phyloP scores from a whole-genome alignment of 345 rosid species.

The Melaleuca quinquenervia region DNA sequence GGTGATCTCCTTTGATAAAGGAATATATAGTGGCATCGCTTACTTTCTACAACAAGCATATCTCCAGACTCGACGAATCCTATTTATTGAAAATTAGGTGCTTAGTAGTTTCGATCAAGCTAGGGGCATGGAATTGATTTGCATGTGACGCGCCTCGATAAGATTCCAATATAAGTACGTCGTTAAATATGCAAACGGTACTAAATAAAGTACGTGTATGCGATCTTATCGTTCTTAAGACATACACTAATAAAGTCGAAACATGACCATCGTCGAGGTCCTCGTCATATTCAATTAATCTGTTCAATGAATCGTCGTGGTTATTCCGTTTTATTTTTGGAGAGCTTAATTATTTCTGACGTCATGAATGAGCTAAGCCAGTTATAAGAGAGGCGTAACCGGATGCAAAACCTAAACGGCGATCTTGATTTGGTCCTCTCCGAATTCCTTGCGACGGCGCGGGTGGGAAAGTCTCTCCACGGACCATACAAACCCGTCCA shows the following conservation, averaged over 20 bases:
- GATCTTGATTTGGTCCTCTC: neutral
- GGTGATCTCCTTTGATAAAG: no score
- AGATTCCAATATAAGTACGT: neutral
- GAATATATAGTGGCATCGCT: no score
- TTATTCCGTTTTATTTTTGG: no score
- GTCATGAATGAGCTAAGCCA: neutral
- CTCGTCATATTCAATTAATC: no score
- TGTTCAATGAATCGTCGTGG: no score
- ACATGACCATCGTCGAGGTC: neutral
- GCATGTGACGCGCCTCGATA: neutral
- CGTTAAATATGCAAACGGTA: neutral
- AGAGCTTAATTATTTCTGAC: no score
- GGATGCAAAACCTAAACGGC: neutral
- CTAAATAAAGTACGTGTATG: neutral
- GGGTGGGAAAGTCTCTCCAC: no score
- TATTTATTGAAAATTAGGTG: no score
- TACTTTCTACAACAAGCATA: no score
- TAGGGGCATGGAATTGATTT: neutral
- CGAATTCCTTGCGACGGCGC: neutral
- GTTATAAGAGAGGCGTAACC: neutral
- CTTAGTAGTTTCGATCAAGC: no score
- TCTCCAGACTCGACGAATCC: no score
- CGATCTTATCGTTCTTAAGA: neutral
- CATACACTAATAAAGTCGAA: neutral
- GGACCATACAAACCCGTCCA: neutral